phyloP scores from a whole-genome alignment of 2,329 filamentous ascomycete genomes.

The Aspergillus sp. region DNA sequence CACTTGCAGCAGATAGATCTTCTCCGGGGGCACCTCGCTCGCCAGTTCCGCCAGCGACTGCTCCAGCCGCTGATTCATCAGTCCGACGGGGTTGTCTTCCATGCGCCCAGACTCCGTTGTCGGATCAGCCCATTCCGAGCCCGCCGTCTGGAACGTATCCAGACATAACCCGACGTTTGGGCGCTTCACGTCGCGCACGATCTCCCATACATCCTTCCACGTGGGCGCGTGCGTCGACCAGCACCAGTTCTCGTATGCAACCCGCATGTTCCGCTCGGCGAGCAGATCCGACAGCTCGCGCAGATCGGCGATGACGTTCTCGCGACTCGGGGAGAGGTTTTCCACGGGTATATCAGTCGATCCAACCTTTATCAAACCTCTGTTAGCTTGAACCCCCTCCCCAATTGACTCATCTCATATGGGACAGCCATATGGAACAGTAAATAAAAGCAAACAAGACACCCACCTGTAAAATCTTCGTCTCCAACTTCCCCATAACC shows the following conservation, averaged over 20 bases:
- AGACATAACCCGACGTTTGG: conserved; percentile 72
- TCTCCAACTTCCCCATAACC: conserved; percentile 69
- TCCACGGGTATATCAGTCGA: conserved; percentile 61
- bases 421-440: background rate
- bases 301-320: conserved; percentile 60
- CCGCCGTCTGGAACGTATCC: conserved; percentile 74
- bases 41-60: conserved; percentile 58
- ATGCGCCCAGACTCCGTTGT: conserved; percentile 61
- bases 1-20: conserved; percentile 74
- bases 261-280: conserved; percentile 54
- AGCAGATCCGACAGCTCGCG: conserved; percentile 64
- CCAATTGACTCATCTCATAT: background rate
- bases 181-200: conserved; percentile 62
- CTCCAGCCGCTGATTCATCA: conserved; percentile 53
- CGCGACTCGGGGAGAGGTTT: conserved; percentile 52
- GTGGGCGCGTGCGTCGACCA: conserved; percentile 69
- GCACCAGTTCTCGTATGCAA: conserved; percentile 82
- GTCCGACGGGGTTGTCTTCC: conserved; percentile 47
- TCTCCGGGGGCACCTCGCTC: conserved; percentile 61
- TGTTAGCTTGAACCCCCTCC: conserved; percentile 17
- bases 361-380: conserved; percentile 42
- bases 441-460: background rate
- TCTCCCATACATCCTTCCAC: conserved; percentile 70
- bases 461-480: conserved; percentile 66
- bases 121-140: conserved; percentile 72